Conservation (phyloP, 1,284 basidiomycete species). For the Naganishia sp. region DNA sequence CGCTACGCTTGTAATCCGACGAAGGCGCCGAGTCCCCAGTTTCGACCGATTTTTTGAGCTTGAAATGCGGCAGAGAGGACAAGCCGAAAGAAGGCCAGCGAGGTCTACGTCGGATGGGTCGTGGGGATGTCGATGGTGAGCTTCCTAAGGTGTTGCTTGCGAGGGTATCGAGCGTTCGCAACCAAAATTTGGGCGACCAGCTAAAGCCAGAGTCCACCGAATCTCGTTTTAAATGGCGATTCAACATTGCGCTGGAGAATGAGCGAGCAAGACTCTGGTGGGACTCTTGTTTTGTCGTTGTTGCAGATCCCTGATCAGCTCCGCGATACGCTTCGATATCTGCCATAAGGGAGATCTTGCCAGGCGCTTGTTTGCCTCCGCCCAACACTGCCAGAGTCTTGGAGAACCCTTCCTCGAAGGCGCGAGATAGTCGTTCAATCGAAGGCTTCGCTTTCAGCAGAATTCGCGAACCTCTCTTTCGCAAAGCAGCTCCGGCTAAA, state of each 20-base stretch:
- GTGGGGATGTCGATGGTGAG: too few relatives aligned
- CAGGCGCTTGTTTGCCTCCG: not conserved
- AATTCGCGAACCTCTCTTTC: not conserved
- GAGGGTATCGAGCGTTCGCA: not conserved
- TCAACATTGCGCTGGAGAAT: not conserved
- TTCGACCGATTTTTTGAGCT: not conserved
- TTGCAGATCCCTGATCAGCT: not conserved
- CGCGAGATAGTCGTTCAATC: conserved; percentile 6
- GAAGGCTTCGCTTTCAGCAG: conserved; percentile 7
- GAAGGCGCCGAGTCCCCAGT: not conserved
- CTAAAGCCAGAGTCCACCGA: not conserved
- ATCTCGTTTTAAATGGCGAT: not conserved
- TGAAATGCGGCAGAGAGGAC: not conserved
- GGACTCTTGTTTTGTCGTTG: not conserved
- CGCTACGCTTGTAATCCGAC: not conserved
- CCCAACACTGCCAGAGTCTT: not conserved
- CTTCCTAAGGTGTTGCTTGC: not conserved
- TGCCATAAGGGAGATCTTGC: not conserved
- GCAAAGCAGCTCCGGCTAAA: not conserved
- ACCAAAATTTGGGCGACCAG: not conserved
- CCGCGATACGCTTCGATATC: not conserved
- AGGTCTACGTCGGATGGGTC: not conserved
- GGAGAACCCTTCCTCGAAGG: not conserved
- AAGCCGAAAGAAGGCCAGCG: not conserved
- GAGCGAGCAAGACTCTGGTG: not conserved